Conservation (phyloP, 139 green algal species). For the Closterium sp. region DNA sequence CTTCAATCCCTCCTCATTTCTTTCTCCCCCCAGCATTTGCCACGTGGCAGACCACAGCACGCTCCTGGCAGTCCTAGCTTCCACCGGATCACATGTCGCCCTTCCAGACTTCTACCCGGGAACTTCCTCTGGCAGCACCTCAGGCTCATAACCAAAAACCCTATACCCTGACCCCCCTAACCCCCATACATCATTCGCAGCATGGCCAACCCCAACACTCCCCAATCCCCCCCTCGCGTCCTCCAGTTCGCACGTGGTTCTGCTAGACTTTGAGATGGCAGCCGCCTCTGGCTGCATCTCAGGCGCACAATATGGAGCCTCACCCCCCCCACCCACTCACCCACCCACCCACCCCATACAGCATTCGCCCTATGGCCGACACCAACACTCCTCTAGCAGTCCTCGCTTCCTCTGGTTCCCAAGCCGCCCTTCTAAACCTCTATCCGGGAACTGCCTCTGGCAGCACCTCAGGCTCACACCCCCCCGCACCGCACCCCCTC, state of each 20-base stretch:
- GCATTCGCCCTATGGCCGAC: constrained; percentile 58
- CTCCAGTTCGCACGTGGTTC: constrained; percentile 85
- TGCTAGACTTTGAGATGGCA: constrained; percentile 84
- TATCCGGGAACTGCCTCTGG: constrained; percentile 59
- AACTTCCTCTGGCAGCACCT: neutral
- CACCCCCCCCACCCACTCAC: too few species aligned
- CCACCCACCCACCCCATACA: neutral
- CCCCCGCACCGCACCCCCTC: neutral
- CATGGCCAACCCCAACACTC: constrained; percentile 42
- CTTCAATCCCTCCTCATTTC: too few species aligned
- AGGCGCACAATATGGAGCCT: neutral
- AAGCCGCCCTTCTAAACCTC: constrained; percentile 92
- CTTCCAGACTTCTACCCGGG: constrained; percentile 86
- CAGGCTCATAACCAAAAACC: constrained; percentile 37
- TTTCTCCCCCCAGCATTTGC: constrained; percentile 47
- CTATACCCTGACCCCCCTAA: constrained; percentile 70
- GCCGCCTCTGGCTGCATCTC: neutral
- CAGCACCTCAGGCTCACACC: neutral
- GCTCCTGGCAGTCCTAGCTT: constrained; percentile 70
- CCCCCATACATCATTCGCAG: constrained; percentile 54
- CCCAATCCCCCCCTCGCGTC: constrained; percentile 75
- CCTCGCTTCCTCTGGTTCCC: constrained; percentile 74
- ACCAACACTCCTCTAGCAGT: constrained; percentile 66
- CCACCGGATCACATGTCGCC: constrained; percentile 85
- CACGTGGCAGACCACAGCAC: constrained; percentile 47